phyloP scores from a whole-genome alignment of 83 land plant genomes.

The Isoetes engelmannii region DNA sequence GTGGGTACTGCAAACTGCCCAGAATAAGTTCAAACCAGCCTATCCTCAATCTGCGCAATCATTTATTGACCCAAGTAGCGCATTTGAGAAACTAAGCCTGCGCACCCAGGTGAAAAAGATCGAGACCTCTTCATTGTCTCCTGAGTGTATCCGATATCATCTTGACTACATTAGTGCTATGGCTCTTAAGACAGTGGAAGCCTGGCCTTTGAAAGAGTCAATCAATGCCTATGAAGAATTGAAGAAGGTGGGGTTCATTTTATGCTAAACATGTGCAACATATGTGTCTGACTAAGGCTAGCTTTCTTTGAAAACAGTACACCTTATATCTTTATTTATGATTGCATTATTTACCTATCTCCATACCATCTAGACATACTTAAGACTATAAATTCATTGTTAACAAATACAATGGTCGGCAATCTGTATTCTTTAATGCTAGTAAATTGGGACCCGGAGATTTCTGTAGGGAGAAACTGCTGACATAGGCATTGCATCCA shows the following conservation, averaged over 20 bases:
- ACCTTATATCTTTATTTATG: no score
- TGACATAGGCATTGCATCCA: no score
- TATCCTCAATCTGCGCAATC: slow-evolving; percentile 8
- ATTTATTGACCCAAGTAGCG: not conserved
- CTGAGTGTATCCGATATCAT: not conserved
- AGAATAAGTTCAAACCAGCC: slow-evolving; percentile 4
- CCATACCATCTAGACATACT: no score
- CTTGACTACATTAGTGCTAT: not conserved
- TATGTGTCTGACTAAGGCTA: not conserved
- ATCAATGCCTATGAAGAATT: slow-evolving; percentile 2
- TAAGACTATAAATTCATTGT: no score
- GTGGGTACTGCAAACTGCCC: slow-evolving; percentile 16
- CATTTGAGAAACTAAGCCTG: not conserved
- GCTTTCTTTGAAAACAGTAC: slow-evolving; percentile 1
- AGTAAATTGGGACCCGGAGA: no score
- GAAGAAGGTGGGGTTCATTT: not conserved
- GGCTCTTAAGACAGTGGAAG: not conserved
- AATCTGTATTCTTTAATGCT: no score
- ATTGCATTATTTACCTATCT: no score
- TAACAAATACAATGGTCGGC: no score
- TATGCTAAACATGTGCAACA: not conserved
- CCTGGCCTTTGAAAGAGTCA: not conserved
- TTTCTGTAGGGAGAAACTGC: no score
- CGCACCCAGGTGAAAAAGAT: not conserved
- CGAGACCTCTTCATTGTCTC: not conserved